Base-by-base conservation (phyloP, 140 eudicot species). In the Erigeron philadelphicus region DNA sequence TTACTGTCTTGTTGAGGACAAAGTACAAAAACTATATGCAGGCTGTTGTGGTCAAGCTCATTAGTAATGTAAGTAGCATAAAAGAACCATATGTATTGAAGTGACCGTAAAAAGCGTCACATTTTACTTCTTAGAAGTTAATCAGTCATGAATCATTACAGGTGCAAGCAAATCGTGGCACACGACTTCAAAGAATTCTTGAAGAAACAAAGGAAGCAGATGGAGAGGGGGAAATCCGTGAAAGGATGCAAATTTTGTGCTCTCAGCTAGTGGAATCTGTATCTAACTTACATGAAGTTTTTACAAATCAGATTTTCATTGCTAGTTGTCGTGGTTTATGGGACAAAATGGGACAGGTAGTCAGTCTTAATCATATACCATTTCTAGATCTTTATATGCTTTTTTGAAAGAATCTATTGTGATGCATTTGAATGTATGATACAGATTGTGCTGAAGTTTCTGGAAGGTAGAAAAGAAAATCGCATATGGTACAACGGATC, bases 331-430 rank as follows among this genome's bases (percentile, higher is more conserved):
- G 97, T 47, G 95, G 90, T 17, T 82, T 85, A 69, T 90, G 97
- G 97, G 97, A 90, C 77, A 80, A 79, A 79, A 88, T 90, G 97
- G 97, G 97, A 83, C 96, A 90, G 87, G 97, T 90, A 68, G 69
- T 18, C n/a, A 1, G 19, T 5, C 10, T 7, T 35, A 35, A 49
- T 65, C 35, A 47, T 15, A 3, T 15, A 50, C 48, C 47, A 11
- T 45, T 41, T 52, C 43, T 42, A 49, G 41, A 61, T 61, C 16
- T 49, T 38, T 41, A 49, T 69, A 45, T 56, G 17, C n/a, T 11
- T 19, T 55, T 6, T 5, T 11, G 47, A 46, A 48, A 23, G 45
- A 63, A 62, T 3, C 16, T 47, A 13, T 64, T 54, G 61, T 82
- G 57, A 75, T 63, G 41, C 19, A 43, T 68, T 58, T 56, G 63